These are phyloP conservation scores for Stemphylium beticola DNA, from an alignment of 2,329 filamentous ascomycete species.

Conservation along the genomic window DNA sequence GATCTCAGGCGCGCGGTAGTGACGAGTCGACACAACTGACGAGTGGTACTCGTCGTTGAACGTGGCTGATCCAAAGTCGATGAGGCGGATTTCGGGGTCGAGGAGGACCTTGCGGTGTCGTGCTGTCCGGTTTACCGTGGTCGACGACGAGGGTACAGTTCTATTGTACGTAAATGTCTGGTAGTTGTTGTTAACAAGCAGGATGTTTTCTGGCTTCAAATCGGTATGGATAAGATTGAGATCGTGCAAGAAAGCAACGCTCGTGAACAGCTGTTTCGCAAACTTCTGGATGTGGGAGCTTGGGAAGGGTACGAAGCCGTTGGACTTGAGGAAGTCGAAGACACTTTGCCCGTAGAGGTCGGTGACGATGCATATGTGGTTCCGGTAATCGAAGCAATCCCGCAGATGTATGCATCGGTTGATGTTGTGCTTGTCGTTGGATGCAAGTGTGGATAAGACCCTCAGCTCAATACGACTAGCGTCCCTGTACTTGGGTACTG, in stretches of 20 bases:
- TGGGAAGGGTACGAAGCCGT: slow-evolving; percentile 93
- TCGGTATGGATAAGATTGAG: slow-evolving; percentile 95
- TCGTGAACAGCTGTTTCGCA: slow-evolving; percentile 94
- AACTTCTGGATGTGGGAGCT: slow-evolving; percentile 99
- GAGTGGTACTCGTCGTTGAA: slow-evolving; percentile 74
- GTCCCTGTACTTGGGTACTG: slow-evolving; percentile 97
- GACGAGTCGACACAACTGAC: slow-evolving; percentile 69
- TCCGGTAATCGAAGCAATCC: slow-evolving; percentile 96
- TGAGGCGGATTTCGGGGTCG: slow-evolving; percentile 70
- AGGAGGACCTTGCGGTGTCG: slow-evolving; percentile 68
- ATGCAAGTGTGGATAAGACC: slow-evolving; percentile 87
- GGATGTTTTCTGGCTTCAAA: slow-evolving; percentile 71
- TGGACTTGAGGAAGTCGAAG: slow-evolving; percentile 96
- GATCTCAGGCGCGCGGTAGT: slow-evolving; percentile 71
- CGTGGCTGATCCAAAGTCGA: slow-evolving; percentile 71
- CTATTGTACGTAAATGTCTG: slow-evolving; percentile 74
- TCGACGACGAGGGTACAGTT: slow-evolving; percentile 69
- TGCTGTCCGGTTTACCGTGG: slow-evolving; percentile 62
- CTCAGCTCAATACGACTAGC: slow-evolving; percentile 93
- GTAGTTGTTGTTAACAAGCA: slow-evolving; percentile 68
- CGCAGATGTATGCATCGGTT: slow-evolving; percentile 97
- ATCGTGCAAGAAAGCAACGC: slow-evolving; percentile 96
- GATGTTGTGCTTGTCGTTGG: slow-evolving; percentile 88
- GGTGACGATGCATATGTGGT: slow-evolving; percentile 89
- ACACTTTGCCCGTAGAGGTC: slow-evolving; percentile 89